Percentiles rank a stretch among this genome's conserved stretches.
phyloP scores from a whole-genome alignment of 805 yeast species.

The Kluyveromyces nonfermentans region DNA sequence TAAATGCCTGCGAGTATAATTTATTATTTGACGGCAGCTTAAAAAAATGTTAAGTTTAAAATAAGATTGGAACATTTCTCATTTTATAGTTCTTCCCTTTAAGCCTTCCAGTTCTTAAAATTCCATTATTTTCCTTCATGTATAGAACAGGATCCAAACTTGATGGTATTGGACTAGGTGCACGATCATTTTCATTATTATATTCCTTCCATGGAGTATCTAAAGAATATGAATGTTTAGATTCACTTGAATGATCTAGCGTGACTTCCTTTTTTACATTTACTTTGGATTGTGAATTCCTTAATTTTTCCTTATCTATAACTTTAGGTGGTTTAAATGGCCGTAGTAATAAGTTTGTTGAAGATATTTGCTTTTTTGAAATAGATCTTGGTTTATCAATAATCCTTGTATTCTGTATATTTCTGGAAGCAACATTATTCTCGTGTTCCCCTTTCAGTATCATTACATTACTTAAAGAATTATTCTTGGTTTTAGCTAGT shows the following conservation, averaged over 20 bases:
- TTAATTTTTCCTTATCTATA: background rate
- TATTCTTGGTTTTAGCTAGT: background rate
- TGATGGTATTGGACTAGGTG: background rate
- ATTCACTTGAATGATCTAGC: background rate
- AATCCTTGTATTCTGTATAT: background rate
- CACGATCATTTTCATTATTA: background rate
- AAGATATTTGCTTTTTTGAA: background rate
- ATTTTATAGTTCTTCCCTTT: background rate
- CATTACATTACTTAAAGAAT: background rate
- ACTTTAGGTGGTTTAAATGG: constrained; percentile 25
- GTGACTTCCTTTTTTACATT: background rate
- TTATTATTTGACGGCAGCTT: no score
- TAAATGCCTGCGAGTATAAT: no score
- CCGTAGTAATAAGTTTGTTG: background rate
- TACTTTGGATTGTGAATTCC: background rate
- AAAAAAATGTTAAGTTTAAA: no score
- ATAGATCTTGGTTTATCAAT: background rate
- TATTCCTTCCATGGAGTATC: background rate
- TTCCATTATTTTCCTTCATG: constrained; percentile 1
- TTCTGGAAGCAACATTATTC: background rate
- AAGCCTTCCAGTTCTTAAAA: constrained; percentile 1
- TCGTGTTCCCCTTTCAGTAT: constrained; percentile 6
- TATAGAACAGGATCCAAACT: constrained; percentile 1
- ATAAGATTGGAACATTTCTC: background rate
- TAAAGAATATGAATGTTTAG: background rate